A percentile compares a stretch with the other conserved stretches of the same genome.
These are phyloP conservation scores for Colletotrichum sp. DNA, from an alignment of 2,329 filamentous ascomycete species.

Conservation along the genomic window DNA sequence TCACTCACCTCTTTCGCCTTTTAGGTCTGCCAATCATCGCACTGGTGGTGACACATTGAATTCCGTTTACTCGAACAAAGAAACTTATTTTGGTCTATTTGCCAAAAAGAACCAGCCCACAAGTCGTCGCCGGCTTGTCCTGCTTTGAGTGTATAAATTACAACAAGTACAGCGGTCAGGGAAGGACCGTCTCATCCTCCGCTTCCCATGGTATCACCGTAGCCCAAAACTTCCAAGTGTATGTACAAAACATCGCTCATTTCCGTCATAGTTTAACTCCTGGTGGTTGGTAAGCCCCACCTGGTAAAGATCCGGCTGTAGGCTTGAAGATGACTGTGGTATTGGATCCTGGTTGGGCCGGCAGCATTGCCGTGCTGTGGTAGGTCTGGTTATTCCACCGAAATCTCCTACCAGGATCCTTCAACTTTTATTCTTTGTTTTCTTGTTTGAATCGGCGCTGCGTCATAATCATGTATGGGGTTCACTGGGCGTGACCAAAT, in stretches of 20 bases:
- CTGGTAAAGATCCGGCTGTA: background rate
- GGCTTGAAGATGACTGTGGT: background rate
- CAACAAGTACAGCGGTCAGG: constrained; percentile 10
- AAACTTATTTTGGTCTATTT: background rate
- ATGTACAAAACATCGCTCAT: background rate
- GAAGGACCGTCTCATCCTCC: background rate
- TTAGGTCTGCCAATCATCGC: background rate
- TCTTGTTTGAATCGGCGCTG: background rate
- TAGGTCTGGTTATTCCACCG: background rate
- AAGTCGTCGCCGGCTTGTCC: background rate
- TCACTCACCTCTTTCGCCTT: background rate
- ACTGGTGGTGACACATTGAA: background rate
- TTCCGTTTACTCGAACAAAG: background rate
- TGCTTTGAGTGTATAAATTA: background rate
- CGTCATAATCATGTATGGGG: background rate
- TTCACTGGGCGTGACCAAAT: constrained; percentile 20
- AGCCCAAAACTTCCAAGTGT: background rate
- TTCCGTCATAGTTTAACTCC: background rate
- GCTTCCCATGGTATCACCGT: constrained; percentile 16
- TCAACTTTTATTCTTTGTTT: background rate
- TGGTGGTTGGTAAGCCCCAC: background rate
- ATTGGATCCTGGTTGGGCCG: background rate
- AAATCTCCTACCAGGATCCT: background rate
- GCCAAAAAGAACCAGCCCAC: background rate
- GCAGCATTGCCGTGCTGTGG: background rate